Percentiles rank a stretch among this genome's conserved stretches.
Evolutionary conservation across 306 rosid species (phyloP).

Genomic region (Vigna unguiculata): DNA sequence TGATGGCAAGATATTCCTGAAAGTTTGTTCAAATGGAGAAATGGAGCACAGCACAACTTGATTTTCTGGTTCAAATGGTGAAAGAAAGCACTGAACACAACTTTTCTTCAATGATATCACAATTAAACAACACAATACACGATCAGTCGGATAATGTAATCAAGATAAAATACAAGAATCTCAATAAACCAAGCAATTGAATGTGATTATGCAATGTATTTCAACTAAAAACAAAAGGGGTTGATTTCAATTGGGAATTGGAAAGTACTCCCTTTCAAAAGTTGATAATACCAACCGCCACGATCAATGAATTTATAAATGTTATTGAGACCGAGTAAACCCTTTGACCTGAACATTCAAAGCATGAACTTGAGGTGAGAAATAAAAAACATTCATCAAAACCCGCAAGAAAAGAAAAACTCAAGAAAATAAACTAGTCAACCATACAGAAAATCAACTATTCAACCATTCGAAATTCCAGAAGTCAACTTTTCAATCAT

Average conservation of each 20-base stretch:
- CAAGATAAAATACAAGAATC: not conserved
- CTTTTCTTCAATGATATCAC: not conserved
- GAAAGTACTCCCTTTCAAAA: not conserved
- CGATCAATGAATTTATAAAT: not conserved
- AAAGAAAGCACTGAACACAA: not conserved
- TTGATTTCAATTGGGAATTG: not conserved
- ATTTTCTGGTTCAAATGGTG: slow-evolving; percentile 30
- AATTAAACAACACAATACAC: not conserved
- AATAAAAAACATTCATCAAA: not conserved
- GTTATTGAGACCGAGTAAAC: slow-evolving; percentile 1
- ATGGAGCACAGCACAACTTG: slow-evolving; percentile 31
- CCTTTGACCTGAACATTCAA: slow-evolving; percentile 15
- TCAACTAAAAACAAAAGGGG: not conserved
- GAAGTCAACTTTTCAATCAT: not conserved
- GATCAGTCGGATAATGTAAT: not conserved
- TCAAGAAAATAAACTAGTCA: not conserved
- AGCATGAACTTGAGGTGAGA: not conserved
- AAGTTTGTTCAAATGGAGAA: not conserved
- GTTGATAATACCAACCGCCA: not conserved
- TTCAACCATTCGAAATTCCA: not conserved
- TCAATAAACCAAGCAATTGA: not conserved
- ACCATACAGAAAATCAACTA: not conserved
- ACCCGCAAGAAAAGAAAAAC: slow-evolving; percentile 10
- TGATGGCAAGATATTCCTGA: not conserved
- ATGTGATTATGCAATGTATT: not conserved